Conservation (phyloP, 768 basidiomycete species). For the Agaricus sinodeliciosus region DNA sequence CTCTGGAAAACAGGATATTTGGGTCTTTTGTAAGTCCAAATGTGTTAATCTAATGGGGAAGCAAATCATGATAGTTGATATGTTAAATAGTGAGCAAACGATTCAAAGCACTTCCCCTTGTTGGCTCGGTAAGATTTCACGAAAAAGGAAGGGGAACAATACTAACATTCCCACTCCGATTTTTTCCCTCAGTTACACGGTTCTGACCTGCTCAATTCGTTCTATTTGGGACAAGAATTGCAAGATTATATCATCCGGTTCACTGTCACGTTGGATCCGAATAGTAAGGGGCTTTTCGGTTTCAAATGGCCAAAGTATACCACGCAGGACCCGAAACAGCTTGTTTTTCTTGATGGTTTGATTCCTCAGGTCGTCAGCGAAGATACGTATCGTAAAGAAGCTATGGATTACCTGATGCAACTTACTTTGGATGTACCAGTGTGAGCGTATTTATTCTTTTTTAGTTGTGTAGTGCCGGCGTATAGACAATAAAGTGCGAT, state of each 20-base stretch:
- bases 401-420: conserved; percentile 27
- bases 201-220: conserved; percentile 28
- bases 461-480: neutral
- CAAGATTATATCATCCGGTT: conserved; percentile 39
- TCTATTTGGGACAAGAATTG: conserved; percentile 32
- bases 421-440: conserved; percentile 24
- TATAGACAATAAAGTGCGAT: too few species aligned
- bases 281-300: conserved; percentile 3
- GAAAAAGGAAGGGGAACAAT: too few species aligned
- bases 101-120: conserved; percentile 29
- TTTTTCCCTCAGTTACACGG: conserved; percentile 26
- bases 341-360: conserved; percentile 33
- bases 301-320: conserved; percentile 24
- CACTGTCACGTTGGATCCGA: conserved; percentile 23
- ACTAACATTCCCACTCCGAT: neutral
- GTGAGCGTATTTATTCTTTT: conserved; percentile 8
- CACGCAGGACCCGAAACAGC: conserved; percentile 21
- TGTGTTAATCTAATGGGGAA: neutral
- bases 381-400: conserved; percentile 34
- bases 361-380: conserved; percentile 25
- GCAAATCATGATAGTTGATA: neutral
- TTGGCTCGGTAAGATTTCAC: conserved; percentile 34
- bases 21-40: conserved; percentile 31
- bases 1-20: conserved; percentile 30
- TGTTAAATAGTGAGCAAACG: conserved; percentile 34